Conservation (phyloP, 345 rosid species). For the Limnanthes douglasii region DNA sequence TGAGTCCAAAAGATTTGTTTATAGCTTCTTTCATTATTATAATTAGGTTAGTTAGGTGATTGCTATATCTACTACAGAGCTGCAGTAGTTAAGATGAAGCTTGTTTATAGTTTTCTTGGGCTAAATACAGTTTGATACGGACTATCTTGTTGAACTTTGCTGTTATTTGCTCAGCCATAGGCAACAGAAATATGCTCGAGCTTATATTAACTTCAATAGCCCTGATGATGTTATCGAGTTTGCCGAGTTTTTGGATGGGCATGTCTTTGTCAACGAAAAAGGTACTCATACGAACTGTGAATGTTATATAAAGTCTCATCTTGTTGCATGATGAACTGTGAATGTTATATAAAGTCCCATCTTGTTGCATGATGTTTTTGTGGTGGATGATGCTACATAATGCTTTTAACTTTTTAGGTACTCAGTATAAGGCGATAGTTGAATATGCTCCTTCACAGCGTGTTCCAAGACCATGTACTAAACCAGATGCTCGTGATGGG, state of each 20-base stretch:
- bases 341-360: background rate
- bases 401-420: constrained; percentile 14
- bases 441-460: constrained; percentile 70
- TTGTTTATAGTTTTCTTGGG: constrained; percentile 1
- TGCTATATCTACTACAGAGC: background rate
- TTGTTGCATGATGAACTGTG: constrained; percentile 2
- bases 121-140: background rate
- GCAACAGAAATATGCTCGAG: constrained; percentile 41
- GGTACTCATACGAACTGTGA: constrained; percentile 20
- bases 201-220: constrained; percentile 39
- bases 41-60: constrained; percentile 1
- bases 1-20: too few species aligned
- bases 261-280: constrained; percentile 60
- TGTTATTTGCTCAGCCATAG: constrained; percentile 23
- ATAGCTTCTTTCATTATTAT: constrained; percentile 6
- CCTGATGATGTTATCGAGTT: constrained; percentile 57
- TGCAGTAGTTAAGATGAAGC: background rate
- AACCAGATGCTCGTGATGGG: constrained; percentile 57
- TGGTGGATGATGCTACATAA: too few species aligned
- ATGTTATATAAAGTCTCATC: background rate
- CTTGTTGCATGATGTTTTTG: background rate
- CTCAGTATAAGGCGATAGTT: constrained; percentile 50
- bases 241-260: constrained; percentile 54
- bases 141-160: constrained; percentile 5
- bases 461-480: constrained; percentile 27